Percentiles rank a stretch among this genome's conserved stretches.
These are phyloP conservation scores for Cerioporus squamosus DNA, from an alignment of 1,284 basidiomycete species.

Conservation along the genomic window DNA sequence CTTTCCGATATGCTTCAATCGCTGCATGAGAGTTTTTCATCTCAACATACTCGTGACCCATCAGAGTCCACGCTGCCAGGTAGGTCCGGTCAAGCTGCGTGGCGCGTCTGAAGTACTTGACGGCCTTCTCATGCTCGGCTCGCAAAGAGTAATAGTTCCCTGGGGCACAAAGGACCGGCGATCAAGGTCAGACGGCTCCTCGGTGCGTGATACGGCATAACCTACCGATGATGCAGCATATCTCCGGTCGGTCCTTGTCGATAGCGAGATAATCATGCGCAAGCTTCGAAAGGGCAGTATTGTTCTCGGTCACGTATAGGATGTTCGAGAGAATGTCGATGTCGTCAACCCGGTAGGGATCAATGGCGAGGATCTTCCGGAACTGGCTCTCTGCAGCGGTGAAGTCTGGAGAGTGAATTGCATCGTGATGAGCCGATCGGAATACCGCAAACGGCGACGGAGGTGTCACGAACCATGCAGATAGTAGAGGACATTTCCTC, in stretches of 20 bases:
- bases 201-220: slow-evolving; percentile 12
- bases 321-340: slow-evolving; percentile 98
- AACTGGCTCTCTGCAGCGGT: slow-evolving; percentile 84
- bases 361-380: slow-evolving; percentile 76
- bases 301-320: slow-evolving; percentile 92
- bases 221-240: slow-evolving; percentile 92
- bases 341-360: slow-evolving; percentile 93
- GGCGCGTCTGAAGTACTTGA: slow-evolving; percentile 94
- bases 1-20: slow-evolving; percentile 95
- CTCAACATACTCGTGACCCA: slow-evolving; percentile 99
- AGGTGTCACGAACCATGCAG: slow-evolving; percentile 66
- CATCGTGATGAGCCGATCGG: background rate
- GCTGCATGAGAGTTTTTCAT: slow-evolving; percentile 99
- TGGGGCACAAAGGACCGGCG: slow-evolving; percentile 33
- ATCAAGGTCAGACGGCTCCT: background rate
- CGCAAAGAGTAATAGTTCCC: slow-evolving; percentile 97
- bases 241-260: slow-evolving; percentile 91
- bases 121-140: slow-evolving; percentile 93
- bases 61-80: slow-evolving; percentile 97
- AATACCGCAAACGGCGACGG: slow-evolving; percentile 3
- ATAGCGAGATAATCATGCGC: slow-evolving; percentile 90
- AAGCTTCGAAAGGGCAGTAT: slow-evolving; percentile 86
- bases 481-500: slow-evolving; percentile 89
- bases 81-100: slow-evolving; percentile 94
- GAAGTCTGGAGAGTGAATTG: slow-evolving; percentile 68